A percentile compares a stretch with the other conserved stretches of the same genome.
Evolutionary conservation across 257 asterid species (phyloP).

Genomic region (Perilla frutescens): DNA sequence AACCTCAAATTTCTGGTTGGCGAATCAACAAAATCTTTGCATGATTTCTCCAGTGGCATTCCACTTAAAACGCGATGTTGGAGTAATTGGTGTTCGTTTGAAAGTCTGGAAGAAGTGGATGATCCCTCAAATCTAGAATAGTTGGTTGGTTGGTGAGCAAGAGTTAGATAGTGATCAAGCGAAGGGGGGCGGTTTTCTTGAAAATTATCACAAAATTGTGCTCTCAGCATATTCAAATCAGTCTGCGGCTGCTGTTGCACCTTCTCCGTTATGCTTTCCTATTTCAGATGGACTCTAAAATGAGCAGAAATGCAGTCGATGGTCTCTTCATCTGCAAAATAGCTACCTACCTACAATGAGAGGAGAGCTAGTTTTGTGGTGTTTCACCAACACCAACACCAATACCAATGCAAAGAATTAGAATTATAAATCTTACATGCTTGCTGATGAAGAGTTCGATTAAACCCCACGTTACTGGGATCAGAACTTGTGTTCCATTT

Average conservation of each 20-base stretch:
- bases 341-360: too few relatives aligned
- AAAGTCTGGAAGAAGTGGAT: conserved; percentile 58
- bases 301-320: conserved; percentile 52
- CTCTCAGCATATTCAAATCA: conserved; percentile 18
- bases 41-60: conserved; percentile 42
- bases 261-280: conserved; percentile 43
- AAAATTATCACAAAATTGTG: conserved; percentile 28
- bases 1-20: conserved; percentile 33
- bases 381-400: neutral
- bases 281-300: conserved; percentile 37
- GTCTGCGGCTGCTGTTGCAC: neutral
- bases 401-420: neutral
- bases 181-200: conserved; percentile 38
- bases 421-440: conserved; percentile 42
- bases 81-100: conserved; percentile 43
- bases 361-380: too few relatives aligned
- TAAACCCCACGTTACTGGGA: conserved; percentile 71
- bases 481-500: conserved; percentile 72
- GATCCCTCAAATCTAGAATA: conserved; percentile 68
- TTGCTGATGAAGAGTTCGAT: conserved; percentile 66
- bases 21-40: conserved; percentile 35
- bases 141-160: conserved; percentile 38
- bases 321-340: conserved; percentile 48
- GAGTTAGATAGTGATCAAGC: conserved; percentile 13
- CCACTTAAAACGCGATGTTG: conserved; percentile 25